Conservation (phyloP, 768 basidiomycete species). For the Cystobasidium ongulense region DNA sequence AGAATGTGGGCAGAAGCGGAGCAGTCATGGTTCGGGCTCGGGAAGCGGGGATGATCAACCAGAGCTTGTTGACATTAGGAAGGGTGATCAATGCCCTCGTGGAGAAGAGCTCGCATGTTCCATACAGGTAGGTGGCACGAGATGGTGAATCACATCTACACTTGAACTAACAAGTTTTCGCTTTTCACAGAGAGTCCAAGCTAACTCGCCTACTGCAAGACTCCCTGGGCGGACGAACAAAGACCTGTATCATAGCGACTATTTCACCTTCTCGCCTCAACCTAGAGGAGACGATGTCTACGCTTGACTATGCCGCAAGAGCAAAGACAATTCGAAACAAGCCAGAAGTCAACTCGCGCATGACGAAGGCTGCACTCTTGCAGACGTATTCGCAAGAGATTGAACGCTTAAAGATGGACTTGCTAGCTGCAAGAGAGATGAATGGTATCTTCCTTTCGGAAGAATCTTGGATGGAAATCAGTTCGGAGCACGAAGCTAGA, state of each 20-base stretch:
- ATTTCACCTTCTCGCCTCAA: constrained; percentile 88
- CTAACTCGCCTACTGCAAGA: constrained; percentile 96
- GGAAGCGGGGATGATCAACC: constrained; percentile 98
- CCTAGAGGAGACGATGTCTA: constrained; percentile 89
- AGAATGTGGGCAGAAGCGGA: constrained; percentile 91
- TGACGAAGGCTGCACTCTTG: constrained; percentile 81
- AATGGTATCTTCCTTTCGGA: constrained; percentile 90
- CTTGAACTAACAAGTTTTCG: constrained; percentile 10
- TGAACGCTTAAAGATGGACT: constrained; percentile 79
- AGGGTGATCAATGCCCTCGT: constrained; percentile 93
- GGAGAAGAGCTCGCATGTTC: constrained; percentile 68
- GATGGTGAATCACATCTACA: not conserved
- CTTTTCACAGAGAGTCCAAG: constrained; percentile 74
- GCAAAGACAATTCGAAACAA: constrained; percentile 93
- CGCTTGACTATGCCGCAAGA: constrained; percentile 88
- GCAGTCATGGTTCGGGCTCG: constrained; percentile 89
- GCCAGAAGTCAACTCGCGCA: constrained; percentile 88
- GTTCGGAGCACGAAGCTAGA: constrained; percentile 63
- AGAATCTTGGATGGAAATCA: constrained; percentile 80
- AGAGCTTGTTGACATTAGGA: constrained; percentile 90
- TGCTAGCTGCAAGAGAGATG: constrained; percentile 81
- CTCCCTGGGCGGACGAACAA: constrained; percentile 93
- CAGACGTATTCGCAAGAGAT: constrained; percentile 93
- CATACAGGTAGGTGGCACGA: constrained; percentile 62
- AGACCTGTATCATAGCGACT: constrained; percentile 95